phyloP scores from a whole-genome alignment of 306 rosid genomes.

The Casuarina glauca region DNA sequence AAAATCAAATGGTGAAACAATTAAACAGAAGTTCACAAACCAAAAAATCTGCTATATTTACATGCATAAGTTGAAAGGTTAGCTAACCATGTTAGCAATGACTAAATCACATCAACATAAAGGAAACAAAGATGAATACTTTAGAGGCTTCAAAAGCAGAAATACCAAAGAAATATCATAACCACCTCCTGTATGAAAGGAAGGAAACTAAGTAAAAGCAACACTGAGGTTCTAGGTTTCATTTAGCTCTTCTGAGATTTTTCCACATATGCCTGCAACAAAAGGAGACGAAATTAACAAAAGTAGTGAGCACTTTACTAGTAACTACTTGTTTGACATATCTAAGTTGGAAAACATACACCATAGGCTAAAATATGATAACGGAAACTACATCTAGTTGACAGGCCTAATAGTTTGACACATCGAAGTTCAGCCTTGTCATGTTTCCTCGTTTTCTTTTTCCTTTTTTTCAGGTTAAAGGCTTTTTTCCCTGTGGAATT shows the following conservation, averaged over 20 bases:
- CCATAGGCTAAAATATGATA: neutral
- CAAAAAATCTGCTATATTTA: neutral
- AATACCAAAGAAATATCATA: constrained; percentile 19
- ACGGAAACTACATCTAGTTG: neutral
- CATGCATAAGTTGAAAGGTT: constrained; percentile 26
- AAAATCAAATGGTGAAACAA: neutral
- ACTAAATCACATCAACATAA: constrained; percentile 25
- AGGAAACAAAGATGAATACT: neutral
- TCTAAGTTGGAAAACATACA: neutral
- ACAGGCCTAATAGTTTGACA: neutral
- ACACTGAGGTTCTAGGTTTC: constrained; percentile 26
- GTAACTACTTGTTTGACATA: neutral
- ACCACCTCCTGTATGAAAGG: constrained; percentile 16
- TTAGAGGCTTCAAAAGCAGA: constrained; percentile 24
- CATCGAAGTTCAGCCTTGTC: neutral
- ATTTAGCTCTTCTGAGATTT: constrained; percentile 63
- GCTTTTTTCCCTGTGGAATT: neutral
- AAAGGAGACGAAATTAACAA: constrained; percentile 7
- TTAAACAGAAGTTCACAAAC: neutral
- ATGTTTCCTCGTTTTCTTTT: neutral
- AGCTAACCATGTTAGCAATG: constrained; percentile 27
- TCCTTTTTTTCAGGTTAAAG: neutral
- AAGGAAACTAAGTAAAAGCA: constrained; percentile 18
- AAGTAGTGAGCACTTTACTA: neutral
- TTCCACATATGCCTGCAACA: constrained; percentile 78